Conservation (phyloP, 1,139 yeast species). For the Diutina scorzettiae region DNA sequence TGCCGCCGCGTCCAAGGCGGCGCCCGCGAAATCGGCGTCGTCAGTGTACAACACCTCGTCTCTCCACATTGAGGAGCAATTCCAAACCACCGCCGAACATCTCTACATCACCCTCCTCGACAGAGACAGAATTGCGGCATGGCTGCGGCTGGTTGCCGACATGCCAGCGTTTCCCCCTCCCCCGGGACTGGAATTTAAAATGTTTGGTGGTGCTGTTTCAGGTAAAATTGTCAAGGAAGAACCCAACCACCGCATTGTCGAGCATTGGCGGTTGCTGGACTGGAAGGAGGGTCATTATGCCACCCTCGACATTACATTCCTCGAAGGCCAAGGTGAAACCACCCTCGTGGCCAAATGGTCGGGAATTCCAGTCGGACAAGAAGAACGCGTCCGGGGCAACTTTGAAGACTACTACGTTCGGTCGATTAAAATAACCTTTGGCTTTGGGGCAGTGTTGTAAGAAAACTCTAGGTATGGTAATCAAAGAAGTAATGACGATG, state of each 20-base stretch:
- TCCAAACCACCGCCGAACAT: constrained; percentile 82
- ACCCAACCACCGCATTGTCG: constrained; percentile 46
- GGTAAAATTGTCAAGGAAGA: constrained; percentile 57
- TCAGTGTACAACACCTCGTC: constrained; percentile 61
- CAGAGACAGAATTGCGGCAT: constrained; percentile 68
- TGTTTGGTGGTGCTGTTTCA: constrained; percentile 83
- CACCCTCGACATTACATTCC: constrained; percentile 48
- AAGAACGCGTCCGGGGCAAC: constrained; percentile 74
- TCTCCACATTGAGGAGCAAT: constrained; percentile 64
- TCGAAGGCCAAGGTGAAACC: constrained; percentile 76
- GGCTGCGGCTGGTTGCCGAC: constrained; percentile 74
- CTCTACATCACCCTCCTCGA: constrained; percentile 66
- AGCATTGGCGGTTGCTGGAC: constrained; percentile 78
- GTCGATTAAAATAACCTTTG: constrained; percentile 82
- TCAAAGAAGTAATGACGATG: no score
- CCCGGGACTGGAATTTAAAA: constrained; percentile 50
- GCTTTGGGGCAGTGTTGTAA: constrained; percentile 79
- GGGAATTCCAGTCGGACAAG: constrained; percentile 97
- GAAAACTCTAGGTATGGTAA: no score
- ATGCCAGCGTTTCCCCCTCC: constrained; percentile 39
- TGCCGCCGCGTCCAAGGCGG: constrained; percentile 8
- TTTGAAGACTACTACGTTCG: constrained; percentile 83
- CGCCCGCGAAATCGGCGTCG: constrained; percentile 11
- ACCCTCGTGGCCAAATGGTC: constrained; percentile 65
- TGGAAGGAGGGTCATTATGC: constrained; percentile 86